A percentile compares a stretch with the other conserved stretches of the same genome.
Conservation (phyloP, 441 rosid genomes). For the Mallotus repandus region DNA sequence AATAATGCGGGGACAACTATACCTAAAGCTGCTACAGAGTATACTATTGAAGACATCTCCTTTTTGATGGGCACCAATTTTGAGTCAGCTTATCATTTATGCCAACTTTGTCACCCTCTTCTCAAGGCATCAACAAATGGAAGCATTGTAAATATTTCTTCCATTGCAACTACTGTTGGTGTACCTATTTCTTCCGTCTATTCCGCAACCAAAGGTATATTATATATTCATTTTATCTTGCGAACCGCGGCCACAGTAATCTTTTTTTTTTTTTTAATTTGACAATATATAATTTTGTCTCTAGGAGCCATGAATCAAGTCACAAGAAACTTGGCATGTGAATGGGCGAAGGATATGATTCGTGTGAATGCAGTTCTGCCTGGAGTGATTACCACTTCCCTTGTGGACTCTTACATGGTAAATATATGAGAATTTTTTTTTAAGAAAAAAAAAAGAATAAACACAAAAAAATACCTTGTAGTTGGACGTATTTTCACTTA, state of each 20-base stretch:
- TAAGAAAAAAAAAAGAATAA: too few relatives aligned
- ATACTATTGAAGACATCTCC: conserved; percentile 44
- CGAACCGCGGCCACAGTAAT: too few relatives aligned
- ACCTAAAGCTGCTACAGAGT: not conserved
- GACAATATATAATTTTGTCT: too few relatives aligned
- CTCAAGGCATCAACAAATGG: conserved; percentile 63
- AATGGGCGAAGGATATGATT: conserved; percentile 89
- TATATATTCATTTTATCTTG: too few relatives aligned
- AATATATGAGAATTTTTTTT: too few relatives aligned
- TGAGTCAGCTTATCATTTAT: conserved; percentile 66
- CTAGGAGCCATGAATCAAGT: conserved; percentile 79
- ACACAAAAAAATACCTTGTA: too few relatives aligned
- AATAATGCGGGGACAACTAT: conserved; percentile 8
- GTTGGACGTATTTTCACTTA: too few relatives aligned
- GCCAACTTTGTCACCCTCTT: conserved; percentile 79
- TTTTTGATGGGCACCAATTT: conserved; percentile 51
- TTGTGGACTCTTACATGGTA: conserved; percentile 41
- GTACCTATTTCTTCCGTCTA: conserved; percentile 49
- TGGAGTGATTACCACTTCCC: conserved; percentile 69
- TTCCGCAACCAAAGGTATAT: conserved; percentile 63
- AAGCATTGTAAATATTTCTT: conserved; percentile 74
- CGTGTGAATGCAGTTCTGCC: conserved; percentile 75
- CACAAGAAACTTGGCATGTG: conserved; percentile 83
- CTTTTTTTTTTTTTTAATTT: too few relatives aligned
- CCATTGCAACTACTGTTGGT: conserved; percentile 55